phyloP scores from a whole-genome alignment of 352 stramenopile genomes.

The Blastocystis sp. region DNA sequence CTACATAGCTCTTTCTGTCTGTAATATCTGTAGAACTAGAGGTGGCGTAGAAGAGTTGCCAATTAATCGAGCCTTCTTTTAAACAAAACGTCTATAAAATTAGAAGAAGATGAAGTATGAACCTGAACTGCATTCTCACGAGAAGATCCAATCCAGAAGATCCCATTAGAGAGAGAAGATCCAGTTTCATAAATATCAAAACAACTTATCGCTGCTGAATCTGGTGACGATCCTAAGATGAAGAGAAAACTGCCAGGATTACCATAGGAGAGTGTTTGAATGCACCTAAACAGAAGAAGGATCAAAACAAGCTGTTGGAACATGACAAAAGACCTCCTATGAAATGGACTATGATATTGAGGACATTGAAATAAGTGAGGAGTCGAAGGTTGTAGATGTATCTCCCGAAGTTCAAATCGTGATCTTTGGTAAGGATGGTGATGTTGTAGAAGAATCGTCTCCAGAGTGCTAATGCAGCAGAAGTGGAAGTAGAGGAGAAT shows the following conservation, averaged over 20 bases:
- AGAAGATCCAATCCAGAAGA: constrained; percentile 30
- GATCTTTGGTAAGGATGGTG: not conserved
- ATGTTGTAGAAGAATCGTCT: not conserved
- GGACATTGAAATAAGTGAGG: not conserved
- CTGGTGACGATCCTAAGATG: not conserved
- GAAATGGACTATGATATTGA: constrained; percentile 38
- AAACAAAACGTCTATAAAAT: constrained; percentile 12
- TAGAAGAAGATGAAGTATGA: not conserved
- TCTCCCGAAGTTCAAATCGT: not conserved
- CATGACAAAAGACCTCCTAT: not conserved
- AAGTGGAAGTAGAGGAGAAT: not conserved
- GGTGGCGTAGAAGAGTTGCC: constrained; percentile 56
- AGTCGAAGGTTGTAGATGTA: not conserved
- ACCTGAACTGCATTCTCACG: not conserved
- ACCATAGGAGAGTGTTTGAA: constrained; percentile 3
- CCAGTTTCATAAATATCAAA: constrained; percentile 6
- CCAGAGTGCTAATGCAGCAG: not conserved
- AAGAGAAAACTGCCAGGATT: not conserved
- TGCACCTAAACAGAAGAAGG: too few relatives aligned
- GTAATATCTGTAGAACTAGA: constrained; percentile 20
- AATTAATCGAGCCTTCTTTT: not conserved
- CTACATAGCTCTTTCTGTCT: constrained; percentile 17
- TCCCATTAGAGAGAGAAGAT: not conserved
- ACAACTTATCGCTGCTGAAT: constrained; percentile 12
- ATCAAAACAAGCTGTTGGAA: not conserved